These are phyloP conservation scores for Eragrostis curvula DNA, from an alignment of 176 grass and related monocot species.

Conservation along the genomic window DNA sequence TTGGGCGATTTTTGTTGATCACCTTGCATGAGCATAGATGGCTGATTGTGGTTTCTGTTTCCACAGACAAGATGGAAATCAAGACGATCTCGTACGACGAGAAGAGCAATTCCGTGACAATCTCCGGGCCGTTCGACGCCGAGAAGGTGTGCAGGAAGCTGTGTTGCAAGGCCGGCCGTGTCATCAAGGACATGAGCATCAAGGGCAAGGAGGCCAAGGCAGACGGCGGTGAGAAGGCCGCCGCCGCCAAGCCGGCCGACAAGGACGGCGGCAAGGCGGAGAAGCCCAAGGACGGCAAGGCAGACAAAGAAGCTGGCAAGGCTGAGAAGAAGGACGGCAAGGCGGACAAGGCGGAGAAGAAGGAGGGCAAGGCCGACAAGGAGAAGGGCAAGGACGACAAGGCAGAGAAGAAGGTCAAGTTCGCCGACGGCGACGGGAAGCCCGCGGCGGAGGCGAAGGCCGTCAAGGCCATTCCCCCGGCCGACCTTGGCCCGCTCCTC, in stretches of 20 bases:
- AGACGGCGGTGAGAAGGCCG: neutral
- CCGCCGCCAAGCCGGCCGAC: neutral
- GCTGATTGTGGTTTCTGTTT: neutral
- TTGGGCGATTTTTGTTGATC: no score
- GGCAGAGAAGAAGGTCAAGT: constrained; percentile 12
- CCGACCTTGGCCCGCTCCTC: constrained; percentile 53
- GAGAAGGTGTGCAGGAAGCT: constrained; percentile 62
- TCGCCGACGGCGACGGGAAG: neutral
- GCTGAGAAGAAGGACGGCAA: neutral
- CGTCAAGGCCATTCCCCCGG: constrained; percentile 32
- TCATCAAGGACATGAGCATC: constrained; percentile 73
- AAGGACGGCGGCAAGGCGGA: constrained; percentile 21
- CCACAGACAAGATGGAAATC: constrained; percentile 68
- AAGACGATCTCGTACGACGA: constrained; percentile 77
- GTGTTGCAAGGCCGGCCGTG: constrained; percentile 55
- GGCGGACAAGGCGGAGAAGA: constrained; percentile 37
- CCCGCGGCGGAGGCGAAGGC: neutral
- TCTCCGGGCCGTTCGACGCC: constrained; percentile 82
- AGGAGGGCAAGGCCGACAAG: constrained; percentile 36
- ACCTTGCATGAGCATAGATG: neutral
- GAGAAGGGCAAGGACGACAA: constrained; percentile 10
- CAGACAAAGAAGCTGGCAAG: constrained; percentile 19
- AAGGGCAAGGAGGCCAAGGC: constrained; percentile 45
- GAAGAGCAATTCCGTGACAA: constrained; percentile 68
- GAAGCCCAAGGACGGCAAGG: neutral